These are phyloP conservation scores for Colletotrichum lupini DNA, from an alignment of 2,329 filamentous ascomycete genomes.

Conservation along the genomic window DNA sequence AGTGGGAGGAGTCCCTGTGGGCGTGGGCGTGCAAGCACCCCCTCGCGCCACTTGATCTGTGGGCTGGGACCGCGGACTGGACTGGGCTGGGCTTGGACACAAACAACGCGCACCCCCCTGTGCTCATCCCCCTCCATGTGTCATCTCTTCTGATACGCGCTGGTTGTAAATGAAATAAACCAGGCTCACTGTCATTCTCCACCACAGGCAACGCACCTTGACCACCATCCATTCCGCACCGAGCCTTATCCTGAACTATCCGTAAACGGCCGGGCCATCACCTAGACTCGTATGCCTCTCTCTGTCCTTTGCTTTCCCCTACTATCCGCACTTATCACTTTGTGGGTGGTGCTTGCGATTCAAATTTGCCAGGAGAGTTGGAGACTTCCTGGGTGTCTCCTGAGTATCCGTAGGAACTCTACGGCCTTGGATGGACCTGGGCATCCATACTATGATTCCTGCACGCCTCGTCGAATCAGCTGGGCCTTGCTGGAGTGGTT, in stretches of 20 bases:
- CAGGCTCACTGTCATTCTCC: conserved; percentile 54
- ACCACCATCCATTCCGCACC: conserved; percentile 16
- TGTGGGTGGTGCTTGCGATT: background rate
- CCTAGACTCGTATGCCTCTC: conserved; percentile 39
- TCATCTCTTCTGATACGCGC: conserved; percentile 58
- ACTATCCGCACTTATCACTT: conserved; percentile 5
- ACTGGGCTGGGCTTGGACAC: background rate
- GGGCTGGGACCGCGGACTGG: background rate
- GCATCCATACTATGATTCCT: background rate
- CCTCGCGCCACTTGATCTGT: background rate
- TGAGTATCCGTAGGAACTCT: too few species aligned
- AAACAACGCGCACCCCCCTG: conserved; percentile 9
- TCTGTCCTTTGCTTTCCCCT: conserved; percentile 34
- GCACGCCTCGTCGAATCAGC: conserved; percentile 11
- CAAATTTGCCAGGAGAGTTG: background rate
- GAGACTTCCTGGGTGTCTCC: background rate
- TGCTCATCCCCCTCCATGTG: conserved; percentile 31
- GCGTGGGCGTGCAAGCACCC: background rate
- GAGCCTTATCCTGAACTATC: conserved; percentile 50
- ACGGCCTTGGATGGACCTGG: background rate
- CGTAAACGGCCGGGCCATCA: conserved; percentile 44
- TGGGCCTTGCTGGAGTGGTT: conserved; percentile 16
- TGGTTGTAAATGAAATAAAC: conserved; percentile 56
- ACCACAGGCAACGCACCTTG: conserved; percentile 44
- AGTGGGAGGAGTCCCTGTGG: background rate